Evolutionary conservation across 306 rosid genomes (phyloP).

Genomic region (Cucumis sativus): DNA sequence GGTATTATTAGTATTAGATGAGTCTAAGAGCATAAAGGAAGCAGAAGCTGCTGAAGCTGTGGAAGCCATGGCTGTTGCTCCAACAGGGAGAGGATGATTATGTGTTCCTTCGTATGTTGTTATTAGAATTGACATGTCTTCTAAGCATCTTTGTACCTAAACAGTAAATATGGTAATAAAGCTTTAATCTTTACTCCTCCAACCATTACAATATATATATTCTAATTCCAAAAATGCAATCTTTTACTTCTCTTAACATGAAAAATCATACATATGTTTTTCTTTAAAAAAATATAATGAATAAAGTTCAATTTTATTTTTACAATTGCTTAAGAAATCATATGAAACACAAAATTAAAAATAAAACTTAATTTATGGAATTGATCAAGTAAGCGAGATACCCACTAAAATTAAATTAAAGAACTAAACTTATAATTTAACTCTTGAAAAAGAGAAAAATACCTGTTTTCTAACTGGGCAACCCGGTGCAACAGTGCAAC

Average conservation of each 20-base stretch:
- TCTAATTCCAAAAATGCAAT: too few relatives aligned
- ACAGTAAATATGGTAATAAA: too few relatives aligned
- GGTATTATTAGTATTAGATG: constrained; percentile 8
- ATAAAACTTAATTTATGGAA: too few relatives aligned
- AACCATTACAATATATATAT: too few relatives aligned
- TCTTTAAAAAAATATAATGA: too few relatives aligned
- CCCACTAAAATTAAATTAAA: too few relatives aligned
- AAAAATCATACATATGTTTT: neutral
- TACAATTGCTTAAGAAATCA: too few relatives aligned
- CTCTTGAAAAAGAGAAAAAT: neutral
- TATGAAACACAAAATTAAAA: neutral
- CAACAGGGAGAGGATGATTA: constrained; percentile 90
- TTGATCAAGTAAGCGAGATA: too few relatives aligned
- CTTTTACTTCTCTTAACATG: neutral
- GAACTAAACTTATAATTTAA: neutral
- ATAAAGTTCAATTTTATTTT: too few relatives aligned
- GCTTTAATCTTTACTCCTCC: too few relatives aligned
- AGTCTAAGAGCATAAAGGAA: constrained; percentile 58
- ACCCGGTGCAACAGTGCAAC: constrained; percentile 79
- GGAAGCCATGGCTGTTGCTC: constrained; percentile 92
- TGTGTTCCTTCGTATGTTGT: constrained; percentile 97
- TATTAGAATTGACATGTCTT: constrained; percentile 88
- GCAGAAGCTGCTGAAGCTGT: constrained; percentile 49
- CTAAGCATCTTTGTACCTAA: constrained; percentile 85
- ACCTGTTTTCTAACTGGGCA: constrained; percentile 96